phyloP scores from a whole-genome alignment of 208 protist genomes.

The Trypanosomatidae sp. region DNA sequence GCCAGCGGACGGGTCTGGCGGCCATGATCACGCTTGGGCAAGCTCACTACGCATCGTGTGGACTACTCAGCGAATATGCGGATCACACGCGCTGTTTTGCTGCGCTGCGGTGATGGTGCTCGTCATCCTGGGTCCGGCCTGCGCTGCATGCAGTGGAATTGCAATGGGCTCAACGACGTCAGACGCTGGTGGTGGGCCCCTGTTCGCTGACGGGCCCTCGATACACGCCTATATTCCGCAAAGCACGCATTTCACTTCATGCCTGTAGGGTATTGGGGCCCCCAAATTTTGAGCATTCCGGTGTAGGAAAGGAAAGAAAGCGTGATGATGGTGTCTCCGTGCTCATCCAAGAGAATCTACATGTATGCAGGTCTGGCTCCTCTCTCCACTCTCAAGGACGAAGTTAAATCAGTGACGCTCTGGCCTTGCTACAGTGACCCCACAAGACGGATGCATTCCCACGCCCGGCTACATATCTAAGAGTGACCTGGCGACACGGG shows the following conservation, averaged over 20 bases:
- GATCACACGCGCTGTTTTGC: not conserved
- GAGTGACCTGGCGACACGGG: not conserved
- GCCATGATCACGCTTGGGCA: not conserved
- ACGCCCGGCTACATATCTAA: not conserved
- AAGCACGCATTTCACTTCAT: not conserved
- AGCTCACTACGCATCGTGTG: not conserved
- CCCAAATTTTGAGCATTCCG: not conserved
- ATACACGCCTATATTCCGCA: not conserved
- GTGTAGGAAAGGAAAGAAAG: not conserved
- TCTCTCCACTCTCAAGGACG: not conserved
- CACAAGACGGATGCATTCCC: not conserved
- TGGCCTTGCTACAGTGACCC: not conserved
- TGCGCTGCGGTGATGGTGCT: not conserved
- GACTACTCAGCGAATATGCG: not conserved
- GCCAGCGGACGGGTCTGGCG: not conserved
- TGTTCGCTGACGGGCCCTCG: not conserved
- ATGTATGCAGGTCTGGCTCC: not conserved
- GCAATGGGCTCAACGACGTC: no score
- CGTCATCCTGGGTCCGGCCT: not conserved
- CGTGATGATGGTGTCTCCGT: not conserved
- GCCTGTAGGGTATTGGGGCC: no score
- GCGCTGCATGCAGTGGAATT: no score
- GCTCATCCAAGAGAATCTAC: not conserved
- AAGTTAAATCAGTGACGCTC: not conserved
- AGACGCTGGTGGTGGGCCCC: not conserved